These are phyloP conservation scores for Dactylellina cionopaga DNA, from an alignment of 2,329 filamentous ascomycete species.

Conservation along the genomic window DNA sequence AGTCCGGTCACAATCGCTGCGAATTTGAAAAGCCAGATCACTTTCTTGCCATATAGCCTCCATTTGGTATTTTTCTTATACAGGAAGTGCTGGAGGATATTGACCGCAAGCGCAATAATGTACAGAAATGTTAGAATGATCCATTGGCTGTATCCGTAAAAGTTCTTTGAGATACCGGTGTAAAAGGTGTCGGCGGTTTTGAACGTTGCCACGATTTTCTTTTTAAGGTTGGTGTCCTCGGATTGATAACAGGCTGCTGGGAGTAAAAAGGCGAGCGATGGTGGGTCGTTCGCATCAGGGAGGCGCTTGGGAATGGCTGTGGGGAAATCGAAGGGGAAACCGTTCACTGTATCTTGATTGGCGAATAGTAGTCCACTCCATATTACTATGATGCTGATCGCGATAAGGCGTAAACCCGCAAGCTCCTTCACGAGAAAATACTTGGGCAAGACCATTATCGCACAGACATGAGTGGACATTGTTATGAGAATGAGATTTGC, in stretches of 20 bases:
- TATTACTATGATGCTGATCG: neutral
- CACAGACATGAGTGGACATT: conserved; percentile 4
- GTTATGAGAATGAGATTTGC: conserved; percentile 9
- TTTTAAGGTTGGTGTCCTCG: neutral
- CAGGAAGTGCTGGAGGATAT: neutral
- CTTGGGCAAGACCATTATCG: conserved; percentile 1
- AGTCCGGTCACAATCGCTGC: neutral
- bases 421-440: neutral
- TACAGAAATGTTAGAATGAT: conserved; percentile 6
- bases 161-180: neutral
- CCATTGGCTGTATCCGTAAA: conserved; percentile 10
- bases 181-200: too few species aligned
- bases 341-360: neutral
- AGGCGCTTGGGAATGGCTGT: neutral
- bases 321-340: neutral
- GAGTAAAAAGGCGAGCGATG: neutral
- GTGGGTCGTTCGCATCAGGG: neutral
- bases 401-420: neutral
- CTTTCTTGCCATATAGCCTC: neutral
- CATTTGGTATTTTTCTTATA: neutral
- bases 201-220: neutral
- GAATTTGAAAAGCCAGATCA: neutral
- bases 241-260: conserved; percentile 9
- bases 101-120: neutral
- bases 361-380: neutral